phyloP scores from a whole-genome alignment of 495 filamentous ascomycete species.

The Trichoderma parareesei region DNA sequence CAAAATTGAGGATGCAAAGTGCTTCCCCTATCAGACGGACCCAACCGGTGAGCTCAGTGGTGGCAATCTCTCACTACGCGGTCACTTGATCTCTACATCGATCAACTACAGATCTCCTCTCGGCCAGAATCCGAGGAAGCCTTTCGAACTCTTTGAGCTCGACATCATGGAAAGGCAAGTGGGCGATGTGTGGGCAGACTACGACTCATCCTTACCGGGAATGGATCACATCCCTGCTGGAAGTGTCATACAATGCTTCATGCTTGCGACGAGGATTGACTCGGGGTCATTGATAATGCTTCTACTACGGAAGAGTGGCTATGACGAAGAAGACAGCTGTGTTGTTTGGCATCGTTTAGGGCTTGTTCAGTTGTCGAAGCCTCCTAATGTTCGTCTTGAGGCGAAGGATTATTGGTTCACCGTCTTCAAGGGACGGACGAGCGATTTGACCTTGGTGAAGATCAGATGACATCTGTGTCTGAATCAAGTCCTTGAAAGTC shows the following conservation, averaged over 20 bases:
- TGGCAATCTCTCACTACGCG: conserved; percentile 11
- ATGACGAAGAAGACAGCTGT: not conserved
- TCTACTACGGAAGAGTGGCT: not conserved
- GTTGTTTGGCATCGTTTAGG: not conserved
- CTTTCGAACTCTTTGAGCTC: conserved; percentile 11
- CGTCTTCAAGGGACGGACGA: not conserved
- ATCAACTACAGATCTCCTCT: conserved; percentile 1
- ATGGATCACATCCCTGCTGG: not conserved
- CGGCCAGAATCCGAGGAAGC: not conserved
- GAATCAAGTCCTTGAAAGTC: no score
- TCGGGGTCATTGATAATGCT: not conserved
- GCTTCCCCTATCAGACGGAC: conserved; percentile 12
- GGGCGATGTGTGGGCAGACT: conserved; percentile 17
- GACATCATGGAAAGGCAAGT: conserved; percentile 11
- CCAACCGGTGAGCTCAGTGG: conserved; percentile 14
- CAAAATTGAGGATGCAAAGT: conserved; percentile 13
- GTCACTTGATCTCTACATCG: conserved; percentile 10
- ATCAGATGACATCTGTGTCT: not conserved
- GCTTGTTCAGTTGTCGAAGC: not conserved
- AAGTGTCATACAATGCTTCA: not conserved
- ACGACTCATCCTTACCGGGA: conserved; percentile 7
- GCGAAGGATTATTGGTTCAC: not conserved
- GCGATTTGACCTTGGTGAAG: not conserved
- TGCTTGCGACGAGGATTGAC: not conserved
- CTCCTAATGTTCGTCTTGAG: not conserved